These are phyloP conservation scores for Psilocybe subaeruginosa DNA, from an alignment of 768 basidiomycete species.

Conservation along the genomic window DNA sequence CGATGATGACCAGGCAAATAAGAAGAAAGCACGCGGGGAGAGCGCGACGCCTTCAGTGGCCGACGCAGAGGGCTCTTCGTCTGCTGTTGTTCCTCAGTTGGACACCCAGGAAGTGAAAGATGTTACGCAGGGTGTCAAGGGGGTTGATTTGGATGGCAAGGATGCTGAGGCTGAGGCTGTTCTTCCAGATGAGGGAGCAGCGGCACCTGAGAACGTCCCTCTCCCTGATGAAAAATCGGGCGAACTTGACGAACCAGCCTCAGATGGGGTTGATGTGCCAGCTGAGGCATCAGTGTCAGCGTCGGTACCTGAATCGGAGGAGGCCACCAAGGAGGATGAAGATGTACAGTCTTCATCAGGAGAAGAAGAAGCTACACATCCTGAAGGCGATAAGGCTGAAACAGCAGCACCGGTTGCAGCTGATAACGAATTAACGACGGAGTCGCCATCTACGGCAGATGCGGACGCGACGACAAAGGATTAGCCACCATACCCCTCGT, in stretches of 20 bases:
- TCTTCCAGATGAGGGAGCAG: constrained; percentile 13
- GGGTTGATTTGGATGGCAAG: constrained; percentile 63
- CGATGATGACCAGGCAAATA: constrained; percentile 40
- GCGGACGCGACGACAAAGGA: background rate
- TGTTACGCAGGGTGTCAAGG: constrained; percentile 70
- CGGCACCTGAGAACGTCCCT: constrained; percentile 37
- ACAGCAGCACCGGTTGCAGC: background rate
- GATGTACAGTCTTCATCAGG: background rate
- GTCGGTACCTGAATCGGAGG: background rate
- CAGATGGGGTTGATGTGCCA: constrained; percentile 22
- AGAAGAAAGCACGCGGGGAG: constrained; percentile 51
- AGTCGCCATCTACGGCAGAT: background rate
- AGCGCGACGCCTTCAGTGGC: constrained; percentile 36
- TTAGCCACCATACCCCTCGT: background rate
- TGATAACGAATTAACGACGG: background rate
- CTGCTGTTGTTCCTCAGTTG: constrained; percentile 29
- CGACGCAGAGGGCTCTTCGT: constrained; percentile 21
- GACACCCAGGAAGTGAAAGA: constrained; percentile 64
- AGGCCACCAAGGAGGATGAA: background rate
- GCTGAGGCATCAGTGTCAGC: constrained; percentile 13
- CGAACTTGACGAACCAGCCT: constrained; percentile 38
- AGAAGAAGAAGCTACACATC: background rate
- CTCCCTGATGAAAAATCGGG: constrained; percentile 41
- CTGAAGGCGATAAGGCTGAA: background rate
- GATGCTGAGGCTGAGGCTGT: constrained; percentile 53